Percentiles rank a stretch among this genome's conserved stretches.
Conservation (phyloP, 164 flowering plant genomes). For the Buxus sempervirens region DNA sequence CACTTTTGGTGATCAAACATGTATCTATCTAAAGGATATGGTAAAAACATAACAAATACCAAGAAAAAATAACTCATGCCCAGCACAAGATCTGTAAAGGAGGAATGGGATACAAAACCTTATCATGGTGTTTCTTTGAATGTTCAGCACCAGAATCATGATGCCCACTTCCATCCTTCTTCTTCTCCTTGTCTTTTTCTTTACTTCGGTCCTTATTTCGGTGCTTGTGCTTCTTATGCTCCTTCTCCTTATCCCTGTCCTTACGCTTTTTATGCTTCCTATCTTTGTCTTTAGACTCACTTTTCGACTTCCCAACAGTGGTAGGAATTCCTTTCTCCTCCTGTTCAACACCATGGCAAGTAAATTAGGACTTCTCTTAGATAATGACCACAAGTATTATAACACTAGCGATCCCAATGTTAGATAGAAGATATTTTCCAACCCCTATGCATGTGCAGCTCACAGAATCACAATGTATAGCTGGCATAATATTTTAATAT, state of each 20-base stretch:
- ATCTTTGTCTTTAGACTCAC: slow-evolving; percentile 67
- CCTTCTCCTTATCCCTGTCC: slow-evolving; percentile 71
- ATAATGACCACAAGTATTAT: not conserved
- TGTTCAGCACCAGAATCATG: slow-evolving; percentile 60
- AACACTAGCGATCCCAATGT: not conserved
- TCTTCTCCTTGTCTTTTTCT: slow-evolving; percentile 64
- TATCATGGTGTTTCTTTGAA: slow-evolving; percentile 68
- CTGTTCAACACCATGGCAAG: slow-evolving; percentile 25
- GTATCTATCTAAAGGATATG: not conserved
- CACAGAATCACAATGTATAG: not conserved
- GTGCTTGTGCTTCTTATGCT: slow-evolving; percentile 75
- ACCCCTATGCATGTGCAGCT: not conserved
- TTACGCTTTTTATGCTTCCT: slow-evolving; percentile 72
- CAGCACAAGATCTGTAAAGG: not conserved
- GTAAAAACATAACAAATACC: not conserved
- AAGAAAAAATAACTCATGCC: not conserved
- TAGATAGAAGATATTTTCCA: not conserved
- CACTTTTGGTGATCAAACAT: too few relatives aligned
- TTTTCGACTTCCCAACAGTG: slow-evolving; percentile 43
- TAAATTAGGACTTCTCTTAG: not conserved
- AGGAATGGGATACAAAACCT: slow-evolving; percentile 36
- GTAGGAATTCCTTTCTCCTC: slow-evolving; percentile 74
- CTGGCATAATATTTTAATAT: too few relatives aligned
- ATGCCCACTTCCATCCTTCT: slow-evolving; percentile 57
- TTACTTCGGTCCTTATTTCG: slow-evolving; percentile 70